Evolutionary conservation across 2,329 filamentous ascomycete genomes (phyloP).

Genomic region (Ophiostoma pallidulum): DNA sequence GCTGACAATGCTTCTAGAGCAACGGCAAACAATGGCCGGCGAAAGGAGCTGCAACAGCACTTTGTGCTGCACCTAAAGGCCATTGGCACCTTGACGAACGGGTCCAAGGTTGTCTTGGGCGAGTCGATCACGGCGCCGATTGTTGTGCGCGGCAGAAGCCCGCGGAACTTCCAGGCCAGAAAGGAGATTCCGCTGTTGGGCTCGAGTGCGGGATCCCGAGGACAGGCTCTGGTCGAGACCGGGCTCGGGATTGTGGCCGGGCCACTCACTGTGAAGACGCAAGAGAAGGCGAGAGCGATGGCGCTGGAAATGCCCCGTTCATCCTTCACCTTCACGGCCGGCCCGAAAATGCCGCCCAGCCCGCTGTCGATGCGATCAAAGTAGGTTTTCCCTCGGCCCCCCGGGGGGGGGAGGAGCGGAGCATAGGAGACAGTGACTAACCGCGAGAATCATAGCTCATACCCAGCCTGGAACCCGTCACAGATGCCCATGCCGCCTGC

Average conservation of each 20-base stretch:
- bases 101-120: conserved; percentile 69
- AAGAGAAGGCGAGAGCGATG: conserved; percentile 43
- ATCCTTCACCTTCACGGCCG: conserved; percentile 47
- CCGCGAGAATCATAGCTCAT: no score
- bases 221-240: conserved; percentile 62
- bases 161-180: conserved; percentile 85
- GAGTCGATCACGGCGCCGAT: conserved; percentile 84
- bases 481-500: conserved; percentile 33
- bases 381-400: no score
- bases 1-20: no score
- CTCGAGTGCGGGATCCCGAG: conserved; percentile 64
- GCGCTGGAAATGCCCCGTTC: conserved; percentile 48
- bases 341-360: conserved; percentile 43
- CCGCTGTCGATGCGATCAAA: conserved; percentile 49
- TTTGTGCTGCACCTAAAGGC: conserved; percentile 86
- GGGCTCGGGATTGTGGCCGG: conserved; percentile 52
- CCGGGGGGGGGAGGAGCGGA: no score
- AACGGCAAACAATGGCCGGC: conserved; percentile 88
- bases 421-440: no score
- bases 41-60: conserved; percentile 93
- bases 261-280: conserved; percentile 43
- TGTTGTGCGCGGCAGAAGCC: conserved; percentile 86
- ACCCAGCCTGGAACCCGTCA: conserved; percentile 45
- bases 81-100: conserved; percentile 71
- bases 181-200: conserved; percentile 86